Conservation (phyloP, 345 rosid species). For the Eucalyptus coolabah region DNA sequence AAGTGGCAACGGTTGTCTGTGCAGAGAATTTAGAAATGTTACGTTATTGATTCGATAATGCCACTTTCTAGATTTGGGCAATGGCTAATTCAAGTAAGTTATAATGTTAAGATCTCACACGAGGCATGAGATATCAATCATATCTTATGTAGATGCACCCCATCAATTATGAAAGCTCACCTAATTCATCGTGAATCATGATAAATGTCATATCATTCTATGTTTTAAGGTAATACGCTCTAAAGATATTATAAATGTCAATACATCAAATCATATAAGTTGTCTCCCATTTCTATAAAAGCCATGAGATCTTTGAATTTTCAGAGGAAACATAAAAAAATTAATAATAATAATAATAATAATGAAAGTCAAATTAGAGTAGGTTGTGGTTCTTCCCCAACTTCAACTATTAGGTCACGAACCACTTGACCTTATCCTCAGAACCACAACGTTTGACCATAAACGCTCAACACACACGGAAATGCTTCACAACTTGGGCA, state of each 20-base stretch:
- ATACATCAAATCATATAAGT: neutral
- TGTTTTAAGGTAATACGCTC: neutral
- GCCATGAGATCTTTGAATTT: neutral
- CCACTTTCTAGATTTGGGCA: neutral
- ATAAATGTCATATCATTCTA: neutral
- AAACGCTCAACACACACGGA: neutral
- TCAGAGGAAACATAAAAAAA: neutral
- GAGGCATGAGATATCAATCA: neutral
- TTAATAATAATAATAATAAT: rapidly evolving
- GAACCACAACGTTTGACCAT: neutral
- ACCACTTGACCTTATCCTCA: neutral
- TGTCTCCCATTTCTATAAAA: neutral
- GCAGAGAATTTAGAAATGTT: neutral
- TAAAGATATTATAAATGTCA: neutral
- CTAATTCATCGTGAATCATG: neutral
- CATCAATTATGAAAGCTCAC: neutral
- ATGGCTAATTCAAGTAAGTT: neutral
- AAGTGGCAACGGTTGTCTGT: neutral
- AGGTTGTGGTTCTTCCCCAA: neutral
- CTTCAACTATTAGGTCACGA: neutral
- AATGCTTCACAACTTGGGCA: neutral
- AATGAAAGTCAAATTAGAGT: neutral
- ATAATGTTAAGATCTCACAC: neutral
- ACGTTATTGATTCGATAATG: neutral
- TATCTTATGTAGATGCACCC: neutral